Percentiles rank a stretch among this genome's conserved stretches.
phyloP scores from a whole-genome alignment of 257 asterid species.

The Ehretia macrophylla region DNA sequence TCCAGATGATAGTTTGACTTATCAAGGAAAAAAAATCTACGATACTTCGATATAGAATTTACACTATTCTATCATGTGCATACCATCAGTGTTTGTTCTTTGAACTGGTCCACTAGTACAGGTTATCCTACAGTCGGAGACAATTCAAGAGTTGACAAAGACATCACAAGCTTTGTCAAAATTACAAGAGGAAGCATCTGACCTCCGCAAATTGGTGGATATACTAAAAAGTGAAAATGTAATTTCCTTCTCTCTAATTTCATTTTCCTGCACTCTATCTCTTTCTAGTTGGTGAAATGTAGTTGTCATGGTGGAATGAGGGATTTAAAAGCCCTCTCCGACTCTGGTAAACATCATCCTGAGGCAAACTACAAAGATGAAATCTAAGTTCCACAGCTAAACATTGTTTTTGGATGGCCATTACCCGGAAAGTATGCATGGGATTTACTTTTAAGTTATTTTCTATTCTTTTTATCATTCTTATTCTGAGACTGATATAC shows the following conservation, averaged over 20 bases:
- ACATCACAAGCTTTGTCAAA: conserved; percentile 77
- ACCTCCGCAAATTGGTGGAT: conserved; percentile 61
- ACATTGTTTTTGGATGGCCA: too few species aligned
- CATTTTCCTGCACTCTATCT: neutral
- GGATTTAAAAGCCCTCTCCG: too few species aligned
- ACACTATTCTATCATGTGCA: neutral
- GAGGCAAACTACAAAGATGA: too few species aligned
- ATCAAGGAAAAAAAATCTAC: neutral
- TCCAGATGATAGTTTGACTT: too few species aligned
- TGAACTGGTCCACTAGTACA: conserved; percentile 20
- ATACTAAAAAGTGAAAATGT: conserved; percentile 47
- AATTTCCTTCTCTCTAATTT: neutral
- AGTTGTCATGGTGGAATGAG: neutral
- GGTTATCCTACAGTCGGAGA: conserved; percentile 89
- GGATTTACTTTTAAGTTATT: too few species aligned
- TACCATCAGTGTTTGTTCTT: neutral
- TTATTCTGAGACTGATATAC: too few species aligned
- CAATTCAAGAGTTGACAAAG: conserved; percentile 89
- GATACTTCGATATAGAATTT: neutral
- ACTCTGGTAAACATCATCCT: too few species aligned
- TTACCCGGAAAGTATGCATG: too few species aligned
- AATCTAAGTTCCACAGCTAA: too few species aligned
- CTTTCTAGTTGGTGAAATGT: neutral
- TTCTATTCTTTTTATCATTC: too few species aligned
- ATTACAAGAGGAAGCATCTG: conserved; percentile 61